phyloP scores from a whole-genome alignment of 306 rosid species.

The Prunus mongolica region DNA sequence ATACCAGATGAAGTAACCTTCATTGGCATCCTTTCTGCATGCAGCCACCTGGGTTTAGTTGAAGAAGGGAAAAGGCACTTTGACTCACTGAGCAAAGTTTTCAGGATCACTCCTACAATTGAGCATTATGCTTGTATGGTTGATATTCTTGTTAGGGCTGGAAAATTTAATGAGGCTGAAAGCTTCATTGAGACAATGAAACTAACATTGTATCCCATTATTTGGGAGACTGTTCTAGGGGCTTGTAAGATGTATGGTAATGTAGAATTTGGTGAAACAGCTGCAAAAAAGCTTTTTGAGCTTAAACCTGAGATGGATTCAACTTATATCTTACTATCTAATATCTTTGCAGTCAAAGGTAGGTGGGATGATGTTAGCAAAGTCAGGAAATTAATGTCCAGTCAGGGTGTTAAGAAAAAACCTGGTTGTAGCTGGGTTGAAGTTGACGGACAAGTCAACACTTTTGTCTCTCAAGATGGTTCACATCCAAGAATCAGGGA shows the following conservation, averaged over 20 bases:
- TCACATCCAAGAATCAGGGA: slow-evolving; percentile 33
- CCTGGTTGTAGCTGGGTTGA: slow-evolving; percentile 49
- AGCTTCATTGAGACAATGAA: slow-evolving; percentile 27
- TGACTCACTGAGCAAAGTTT: slow-evolving; percentile 21
- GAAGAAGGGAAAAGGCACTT: slow-evolving; percentile 31
- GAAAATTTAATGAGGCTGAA: slow-evolving; percentile 38
- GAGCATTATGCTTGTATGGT: slow-evolving; percentile 44
- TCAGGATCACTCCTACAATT: slow-evolving; percentile 29
- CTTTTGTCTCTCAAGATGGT: slow-evolving; percentile 33
- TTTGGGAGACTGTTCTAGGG: slow-evolving; percentile 48
- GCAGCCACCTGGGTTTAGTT: slow-evolving; percentile 36
- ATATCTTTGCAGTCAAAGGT: slow-evolving; percentile 34
- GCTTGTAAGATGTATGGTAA: slow-evolving; percentile 34
- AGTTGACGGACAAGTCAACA: slow-evolving; percentile 31
- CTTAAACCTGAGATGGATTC: slow-evolving; percentile 36
- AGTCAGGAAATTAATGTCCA: slow-evolving; percentile 34
- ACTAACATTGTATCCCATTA: slow-evolving; percentile 27
- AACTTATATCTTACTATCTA: slow-evolving; percentile 35
- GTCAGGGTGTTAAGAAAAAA: slow-evolving; percentile 36
- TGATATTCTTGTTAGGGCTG: slow-evolving; percentile 42
- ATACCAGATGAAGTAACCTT: slow-evolving; percentile 36
- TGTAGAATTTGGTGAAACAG: slow-evolving; percentile 34
- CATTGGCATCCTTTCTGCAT: slow-evolving; percentile 33
- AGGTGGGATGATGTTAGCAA: slow-evolving; percentile 35
- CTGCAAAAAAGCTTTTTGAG: slow-evolving; percentile 35